Percentiles rank a stretch among this genome's conserved stretches.
Evolutionary conservation across 2,329 filamentous ascomycete species (phyloP).

Genomic region (Penicillium sp.): DNA sequence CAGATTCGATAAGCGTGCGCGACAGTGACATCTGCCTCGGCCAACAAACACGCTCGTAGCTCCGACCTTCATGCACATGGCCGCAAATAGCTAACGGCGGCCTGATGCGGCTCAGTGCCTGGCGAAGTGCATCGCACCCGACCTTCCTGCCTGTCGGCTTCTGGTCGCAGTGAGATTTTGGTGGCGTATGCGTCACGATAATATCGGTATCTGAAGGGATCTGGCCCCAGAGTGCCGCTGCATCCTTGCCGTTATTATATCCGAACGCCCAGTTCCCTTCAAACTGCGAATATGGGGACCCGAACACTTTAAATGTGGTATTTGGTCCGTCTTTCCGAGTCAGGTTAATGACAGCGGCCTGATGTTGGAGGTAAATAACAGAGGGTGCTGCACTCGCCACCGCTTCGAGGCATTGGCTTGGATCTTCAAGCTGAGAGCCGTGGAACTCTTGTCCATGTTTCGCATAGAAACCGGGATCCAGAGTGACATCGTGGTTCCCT

Average conservation of each 20-base stretch:
- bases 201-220: conserved; percentile 56
- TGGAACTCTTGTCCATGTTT: conserved; percentile 45
- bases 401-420: conserved; percentile 46
- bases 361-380: conserved; percentile 56
- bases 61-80: conserved; percentile 60
- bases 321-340: conserved; percentile 46
- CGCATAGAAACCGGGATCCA: conserved; percentile 52
- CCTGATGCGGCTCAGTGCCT: conserved; percentile 47
- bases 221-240: conserved; percentile 48
- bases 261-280: conserved; percentile 57
- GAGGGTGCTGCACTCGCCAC: conserved; percentile 42
- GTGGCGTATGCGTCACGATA: conserved; percentile 59
- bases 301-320: conserved; percentile 57
- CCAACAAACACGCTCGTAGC: conserved; percentile 56
- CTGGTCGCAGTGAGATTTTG: conserved; percentile 51
- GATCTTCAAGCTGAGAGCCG: conserved; percentile 47
- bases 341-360: conserved; percentile 47
- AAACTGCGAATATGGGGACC: conserved; percentile 56
- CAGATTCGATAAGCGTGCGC: neutral
- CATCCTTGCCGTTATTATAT: conserved; percentile 47
- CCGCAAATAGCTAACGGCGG: conserved; percentile 58
- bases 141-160: conserved; percentile 29
- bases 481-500: conserved; percentile 61
- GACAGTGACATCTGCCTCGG: neutral
- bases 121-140: conserved; percentile 52